Evolutionary conservation across 2,329 filamentous ascomycete genomes (phyloP).

Genomic region (Colletotrichum sansevieriae): DNA sequence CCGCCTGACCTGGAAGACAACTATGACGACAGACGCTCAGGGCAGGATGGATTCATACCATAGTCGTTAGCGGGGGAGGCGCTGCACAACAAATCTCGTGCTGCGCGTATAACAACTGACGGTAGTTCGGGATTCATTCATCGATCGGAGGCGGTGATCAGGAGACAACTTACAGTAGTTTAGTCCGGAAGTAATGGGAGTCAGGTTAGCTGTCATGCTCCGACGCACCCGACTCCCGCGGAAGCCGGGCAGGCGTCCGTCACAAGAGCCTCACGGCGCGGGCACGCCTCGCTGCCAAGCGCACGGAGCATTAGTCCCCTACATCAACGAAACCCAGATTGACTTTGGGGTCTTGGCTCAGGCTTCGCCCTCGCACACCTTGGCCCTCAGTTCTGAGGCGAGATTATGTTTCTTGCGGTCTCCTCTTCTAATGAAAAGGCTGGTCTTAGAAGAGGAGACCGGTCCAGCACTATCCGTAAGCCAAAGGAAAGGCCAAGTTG

Average conservation of each 20-base stretch:
- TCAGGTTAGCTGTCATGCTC: not conserved
- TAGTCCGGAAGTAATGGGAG: constrained; percentile 6
- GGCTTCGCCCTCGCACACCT: constrained; percentile 33
- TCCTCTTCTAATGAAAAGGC: too few relatives aligned
- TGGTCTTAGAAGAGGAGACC: too few relatives aligned
- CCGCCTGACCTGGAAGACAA: constrained; percentile 22
- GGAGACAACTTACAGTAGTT: not conserved
- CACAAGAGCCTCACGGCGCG: constrained; percentile 16
- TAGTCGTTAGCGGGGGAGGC: not conserved
- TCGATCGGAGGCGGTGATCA: constrained; percentile 4
- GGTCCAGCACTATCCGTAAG: too few relatives aligned
- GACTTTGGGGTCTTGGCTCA: constrained; percentile 36
- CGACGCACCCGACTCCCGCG: constrained; percentile 14
- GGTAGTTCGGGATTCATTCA: not conserved
- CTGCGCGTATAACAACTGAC: not conserved
- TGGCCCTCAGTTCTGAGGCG: constrained; percentile 27
- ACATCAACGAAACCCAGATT: constrained; percentile 27
- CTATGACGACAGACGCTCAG: constrained; percentile 36
- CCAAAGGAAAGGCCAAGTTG: constrained; percentile 22
- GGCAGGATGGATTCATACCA: constrained; percentile 27
- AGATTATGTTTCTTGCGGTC: too few relatives aligned
- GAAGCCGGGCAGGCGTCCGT: constrained; percentile 6
- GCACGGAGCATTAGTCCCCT: constrained; percentile 17
- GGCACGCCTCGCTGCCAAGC: constrained; percentile 3
- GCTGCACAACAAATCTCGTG: constrained; percentile 4